Evolutionary conservation across 768 basidiomycete genomes (phyloP), one percentile per base, ranked within the genome.

Genomic region (Lactarius deliciosus): DNA sequence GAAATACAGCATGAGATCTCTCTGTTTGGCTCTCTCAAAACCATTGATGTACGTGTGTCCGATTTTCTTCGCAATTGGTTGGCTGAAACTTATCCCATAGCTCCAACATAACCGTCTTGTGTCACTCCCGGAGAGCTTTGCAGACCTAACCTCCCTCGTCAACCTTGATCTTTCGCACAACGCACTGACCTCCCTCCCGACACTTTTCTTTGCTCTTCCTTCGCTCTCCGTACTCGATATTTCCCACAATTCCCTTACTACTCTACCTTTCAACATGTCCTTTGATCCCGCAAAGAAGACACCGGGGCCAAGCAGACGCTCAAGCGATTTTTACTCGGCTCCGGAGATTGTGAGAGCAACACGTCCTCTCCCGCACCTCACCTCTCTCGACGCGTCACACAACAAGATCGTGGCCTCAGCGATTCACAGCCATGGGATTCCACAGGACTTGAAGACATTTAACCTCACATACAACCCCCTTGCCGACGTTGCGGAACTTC

Each of bases 1-100:
- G 89, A 91, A 72, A 81, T 94, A 34, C 92, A 93, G 70, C 87
- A 86, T 28, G 92, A 94, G 74, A 88, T 94, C 16, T 89, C 89
- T 0, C 80, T 93, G 55, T 94, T 94, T 73, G 92, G 92, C 3
- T 91, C 90, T 4, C 79, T 94, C 61, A 93, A 92, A 76, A 83
- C 80, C 1, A 71, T 94, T 47, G 92, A 94, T 75, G 92, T 92
- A 77, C 64, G 91, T 59, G 1, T 70, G 25, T 13, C 13, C 47
- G 15, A 38, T 36, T n/a, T 30, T 56, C 53, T 25, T 53, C 30
- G 16, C n/a, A 41, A 36, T 28, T 3, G 15, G 41, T 50, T 50
- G 28, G 55, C 40, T 70, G 62, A 73, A 41, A 11, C 32, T 57
- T 61, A 10, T 25, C 41, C 22, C 40, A 25, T 64, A 94, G 92